Conservation (phyloP, 805 yeast genomes). For the Ogataea glucozyma region DNA sequence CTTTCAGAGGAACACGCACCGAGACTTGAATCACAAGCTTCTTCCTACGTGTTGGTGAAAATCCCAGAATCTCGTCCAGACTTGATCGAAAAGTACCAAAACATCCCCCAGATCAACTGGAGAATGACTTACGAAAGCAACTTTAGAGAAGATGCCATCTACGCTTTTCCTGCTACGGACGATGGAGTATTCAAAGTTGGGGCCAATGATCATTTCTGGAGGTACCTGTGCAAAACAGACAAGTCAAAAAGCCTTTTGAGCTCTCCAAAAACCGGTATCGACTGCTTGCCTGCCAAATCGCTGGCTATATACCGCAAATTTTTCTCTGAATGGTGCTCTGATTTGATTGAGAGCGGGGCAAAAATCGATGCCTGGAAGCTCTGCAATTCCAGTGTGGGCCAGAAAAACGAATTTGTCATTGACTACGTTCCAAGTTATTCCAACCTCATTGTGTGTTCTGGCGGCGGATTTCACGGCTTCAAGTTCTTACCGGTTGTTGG, state of each 20-base stretch:
- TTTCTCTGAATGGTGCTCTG: constrained; percentile 10
- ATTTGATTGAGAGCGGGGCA: constrained; percentile 3
- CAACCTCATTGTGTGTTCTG: constrained; percentile 14
- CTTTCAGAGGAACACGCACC: constrained; percentile 33
- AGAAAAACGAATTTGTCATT: constrained; percentile 16
- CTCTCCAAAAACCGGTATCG: constrained; percentile 12
- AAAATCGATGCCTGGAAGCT: constrained; percentile 8
- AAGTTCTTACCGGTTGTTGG: constrained; percentile 25
- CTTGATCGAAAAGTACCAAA: constrained; percentile 33
- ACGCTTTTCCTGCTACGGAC: constrained; percentile 21
- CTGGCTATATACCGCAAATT: constrained; percentile 13
- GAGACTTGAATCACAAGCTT: constrained; percentile 35
- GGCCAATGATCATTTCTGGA: constrained; percentile 17
- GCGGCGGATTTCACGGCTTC: constrained; percentile 21
- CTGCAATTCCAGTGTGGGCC: constrained; percentile 12
- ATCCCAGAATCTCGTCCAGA: constrained; percentile 38
- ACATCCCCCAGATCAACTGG: constrained; percentile 37
- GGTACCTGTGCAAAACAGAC: constrained; percentile 6
- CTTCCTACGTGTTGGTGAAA: constrained; percentile 34
- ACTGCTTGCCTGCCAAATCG: constrained; percentile 11
- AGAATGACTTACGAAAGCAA: constrained; percentile 22
- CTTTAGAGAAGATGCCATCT: constrained; percentile 17
- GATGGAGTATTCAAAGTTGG: constrained; percentile 18
- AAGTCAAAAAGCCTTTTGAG: constrained; percentile 2
- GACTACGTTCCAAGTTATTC: constrained; percentile 16